Evolutionary conservation across 1,284 basidiomycete species (phyloP).

Genomic region (Schizophyllum commune): DNA sequence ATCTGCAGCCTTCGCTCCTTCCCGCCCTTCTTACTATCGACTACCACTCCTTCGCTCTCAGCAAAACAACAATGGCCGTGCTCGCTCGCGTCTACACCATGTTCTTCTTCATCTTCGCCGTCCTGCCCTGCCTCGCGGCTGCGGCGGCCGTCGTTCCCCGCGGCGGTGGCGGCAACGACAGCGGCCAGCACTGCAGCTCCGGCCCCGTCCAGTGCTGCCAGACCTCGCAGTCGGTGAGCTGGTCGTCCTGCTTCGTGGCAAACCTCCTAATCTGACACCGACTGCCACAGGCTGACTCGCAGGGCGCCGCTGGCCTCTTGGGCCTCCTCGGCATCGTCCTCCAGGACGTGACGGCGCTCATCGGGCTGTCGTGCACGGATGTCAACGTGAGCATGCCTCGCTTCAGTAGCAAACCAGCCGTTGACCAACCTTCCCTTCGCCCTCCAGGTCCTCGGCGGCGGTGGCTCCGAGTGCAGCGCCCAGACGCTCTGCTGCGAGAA

Average conservation of each 20-base stretch:
- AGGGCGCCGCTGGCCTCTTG: neutral
- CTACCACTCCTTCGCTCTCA: too few species aligned
- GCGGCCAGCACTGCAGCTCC: neutral
- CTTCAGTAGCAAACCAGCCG: too few species aligned
- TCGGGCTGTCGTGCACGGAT: neutral
- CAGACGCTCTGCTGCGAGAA: neutral
- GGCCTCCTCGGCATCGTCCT: neutral
- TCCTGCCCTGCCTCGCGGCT: neutral
- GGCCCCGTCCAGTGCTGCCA: neutral
- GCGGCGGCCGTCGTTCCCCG: neutral
- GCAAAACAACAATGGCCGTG: neutral
- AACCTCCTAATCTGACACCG: neutral
- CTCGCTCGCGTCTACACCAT: neutral
- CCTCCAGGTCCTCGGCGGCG: neutral
- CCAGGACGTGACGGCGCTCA: neutral
- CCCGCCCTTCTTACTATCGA: too few species aligned
- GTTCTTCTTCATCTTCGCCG: neutral
- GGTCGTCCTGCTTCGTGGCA: too few species aligned
- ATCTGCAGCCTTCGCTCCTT: too few species aligned
- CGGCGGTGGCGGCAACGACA: too few species aligned
- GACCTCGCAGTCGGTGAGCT: neutral
- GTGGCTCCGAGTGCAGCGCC: neutral
- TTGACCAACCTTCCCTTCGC: too few species aligned
- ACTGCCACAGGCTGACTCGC: neutral
- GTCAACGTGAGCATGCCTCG: neutral